Evolutionary conservation across 2,329 filamentous ascomycete species (phyloP).

Genomic region (Chrysoporthe deuterocubensis): DNA sequence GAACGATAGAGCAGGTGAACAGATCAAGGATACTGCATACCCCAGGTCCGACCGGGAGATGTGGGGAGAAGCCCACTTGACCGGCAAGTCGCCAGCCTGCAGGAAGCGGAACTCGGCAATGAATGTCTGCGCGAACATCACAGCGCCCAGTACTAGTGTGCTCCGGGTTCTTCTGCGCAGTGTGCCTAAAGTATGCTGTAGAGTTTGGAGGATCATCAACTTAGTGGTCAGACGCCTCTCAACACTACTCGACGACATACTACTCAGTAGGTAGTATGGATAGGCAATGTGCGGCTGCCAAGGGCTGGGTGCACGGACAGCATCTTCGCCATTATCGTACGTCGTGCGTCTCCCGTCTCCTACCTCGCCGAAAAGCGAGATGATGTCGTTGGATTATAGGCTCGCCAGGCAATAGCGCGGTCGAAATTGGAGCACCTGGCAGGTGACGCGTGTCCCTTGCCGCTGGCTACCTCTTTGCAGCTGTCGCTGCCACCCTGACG

Average conservation of each 20-base stretch:
- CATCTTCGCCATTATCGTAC: neutral
- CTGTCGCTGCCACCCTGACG: neutral
- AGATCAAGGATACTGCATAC: neutral
- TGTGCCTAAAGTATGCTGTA: too few species aligned
- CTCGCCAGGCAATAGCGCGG: neutral
- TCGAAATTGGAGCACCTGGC: neutral
- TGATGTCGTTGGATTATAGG: neutral
- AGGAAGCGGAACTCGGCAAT: constrained; percentile 1
- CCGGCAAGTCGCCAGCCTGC: neutral
- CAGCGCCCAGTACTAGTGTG: neutral
- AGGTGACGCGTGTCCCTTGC: neutral
- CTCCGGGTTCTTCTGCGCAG: neutral
- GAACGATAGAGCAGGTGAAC: neutral
- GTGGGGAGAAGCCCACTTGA: neutral
- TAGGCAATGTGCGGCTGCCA: too few species aligned
- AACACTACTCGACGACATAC: too few species aligned
- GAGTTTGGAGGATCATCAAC: too few species aligned
- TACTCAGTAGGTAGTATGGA: too few species aligned
- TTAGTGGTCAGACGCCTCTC: too few species aligned
- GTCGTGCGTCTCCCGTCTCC: neutral
- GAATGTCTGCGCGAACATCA: neutral
- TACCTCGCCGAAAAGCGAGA: neutral
- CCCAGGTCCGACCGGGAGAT: neutral
- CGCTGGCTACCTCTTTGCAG: neutral
- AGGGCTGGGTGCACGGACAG: too few species aligned